A percentile compares a stretch with the other conserved stretches of the same genome.
Conservation (phyloP, 805 yeast genomes). For the Kuraishia molischiana region DNA sequence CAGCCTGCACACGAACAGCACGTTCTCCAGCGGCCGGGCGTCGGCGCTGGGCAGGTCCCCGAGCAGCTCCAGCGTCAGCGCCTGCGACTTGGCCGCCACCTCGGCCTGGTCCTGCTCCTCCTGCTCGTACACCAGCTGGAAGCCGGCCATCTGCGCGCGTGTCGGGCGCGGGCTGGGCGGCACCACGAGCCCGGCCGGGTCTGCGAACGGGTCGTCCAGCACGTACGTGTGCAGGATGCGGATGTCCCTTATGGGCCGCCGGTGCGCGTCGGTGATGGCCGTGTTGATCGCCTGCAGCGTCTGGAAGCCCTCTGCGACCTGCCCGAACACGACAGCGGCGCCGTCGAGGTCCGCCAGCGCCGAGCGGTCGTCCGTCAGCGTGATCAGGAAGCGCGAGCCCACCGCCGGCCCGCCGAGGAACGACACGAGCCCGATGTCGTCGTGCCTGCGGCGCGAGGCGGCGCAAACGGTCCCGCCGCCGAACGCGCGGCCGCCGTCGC, state of each 20-base stretch:
- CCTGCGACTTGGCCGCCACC: slow-evolving; percentile 36
- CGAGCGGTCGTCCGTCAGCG: slow-evolving; percentile 19
- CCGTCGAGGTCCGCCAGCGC: slow-evolving; percentile 14
- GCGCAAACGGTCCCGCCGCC: neutral
- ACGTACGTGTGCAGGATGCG: slow-evolving; percentile 41
- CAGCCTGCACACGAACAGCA: slow-evolving; percentile 52
- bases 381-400: slow-evolving; percentile 27
- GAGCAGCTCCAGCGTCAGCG: slow-evolving; percentile 50
- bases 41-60: slow-evolving; percentile 55
- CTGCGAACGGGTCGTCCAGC: slow-evolving; percentile 44
- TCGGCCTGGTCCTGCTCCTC: slow-evolving; percentile 14
- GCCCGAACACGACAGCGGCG: slow-evolving; percentile 31
- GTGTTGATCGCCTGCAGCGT: slow-evolving; percentile 33
- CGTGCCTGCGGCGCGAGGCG: slow-evolving; percentile 7
- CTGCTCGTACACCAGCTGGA: slow-evolving; percentile 15
- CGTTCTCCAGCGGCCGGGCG: slow-evolving; percentile 50
- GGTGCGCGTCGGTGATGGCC: slow-evolving; percentile 24
- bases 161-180: slow-evolving; percentile 27
- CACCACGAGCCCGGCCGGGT: slow-evolving; percentile 14
- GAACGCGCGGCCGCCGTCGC: neutral
- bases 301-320: slow-evolving; percentile 39
- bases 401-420: slow-evolving; percentile 9
- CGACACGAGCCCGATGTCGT: slow-evolving; percentile 24
- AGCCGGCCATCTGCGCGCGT: slow-evolving; percentile 18
- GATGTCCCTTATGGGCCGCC: slow-evolving; percentile 36